These are phyloP conservation scores for Mrakia gelida DNA, from an alignment of 768 basidiomycete species.

Conservation along the genomic window DNA sequence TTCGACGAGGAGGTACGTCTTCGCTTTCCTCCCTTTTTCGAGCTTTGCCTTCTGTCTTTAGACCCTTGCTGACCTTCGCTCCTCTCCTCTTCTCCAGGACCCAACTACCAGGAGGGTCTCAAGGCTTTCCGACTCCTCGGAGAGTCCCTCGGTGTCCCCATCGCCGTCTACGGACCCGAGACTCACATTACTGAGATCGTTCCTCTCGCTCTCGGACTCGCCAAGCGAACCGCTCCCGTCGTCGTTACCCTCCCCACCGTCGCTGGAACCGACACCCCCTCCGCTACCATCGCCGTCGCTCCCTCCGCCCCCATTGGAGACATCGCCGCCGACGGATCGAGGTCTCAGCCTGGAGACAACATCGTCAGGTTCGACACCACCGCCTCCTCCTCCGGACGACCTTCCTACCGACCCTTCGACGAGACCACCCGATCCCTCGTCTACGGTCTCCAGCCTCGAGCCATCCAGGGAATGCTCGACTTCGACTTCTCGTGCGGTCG, in stretches of 20 bases:
- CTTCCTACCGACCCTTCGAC: constrained; percentile 87
- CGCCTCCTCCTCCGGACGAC: constrained; percentile 51
- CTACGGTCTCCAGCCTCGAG: constrained; percentile 96
- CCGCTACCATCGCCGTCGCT: constrained; percentile 41
- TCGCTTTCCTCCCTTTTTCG: not conserved
- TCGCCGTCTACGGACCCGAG: constrained; percentile 90
- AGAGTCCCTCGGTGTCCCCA: constrained; percentile 94
- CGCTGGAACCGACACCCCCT: constrained; percentile 53
- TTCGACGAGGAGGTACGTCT: constrained; percentile 76
- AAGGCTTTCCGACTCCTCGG: constrained; percentile 96
- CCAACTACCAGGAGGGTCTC: constrained; percentile 98
- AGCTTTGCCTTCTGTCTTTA: not conserved
- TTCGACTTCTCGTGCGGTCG: constrained; percentile 99
- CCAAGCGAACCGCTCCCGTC: constrained; percentile 43
- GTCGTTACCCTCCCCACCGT: constrained; percentile 49
- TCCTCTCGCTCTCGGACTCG: constrained; percentile 88
- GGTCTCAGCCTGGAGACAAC: constrained; percentile 78
- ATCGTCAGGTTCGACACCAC: constrained; percentile 76
- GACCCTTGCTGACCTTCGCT: not conserved
- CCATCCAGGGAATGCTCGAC: constrained; percentile 97
- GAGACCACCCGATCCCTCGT: constrained; percentile 92
- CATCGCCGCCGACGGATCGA: constrained; percentile 56
- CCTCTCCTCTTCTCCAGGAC: constrained; percentile 41
- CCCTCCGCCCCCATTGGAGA: constrained; percentile 33
- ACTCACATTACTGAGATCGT: constrained; percentile 99